Evolutionary conservation across 768 basidiomycete species (phyloP), one percentile per base, ranked within the genome.

Genomic region (Pisolithus microcarpus): DNA sequence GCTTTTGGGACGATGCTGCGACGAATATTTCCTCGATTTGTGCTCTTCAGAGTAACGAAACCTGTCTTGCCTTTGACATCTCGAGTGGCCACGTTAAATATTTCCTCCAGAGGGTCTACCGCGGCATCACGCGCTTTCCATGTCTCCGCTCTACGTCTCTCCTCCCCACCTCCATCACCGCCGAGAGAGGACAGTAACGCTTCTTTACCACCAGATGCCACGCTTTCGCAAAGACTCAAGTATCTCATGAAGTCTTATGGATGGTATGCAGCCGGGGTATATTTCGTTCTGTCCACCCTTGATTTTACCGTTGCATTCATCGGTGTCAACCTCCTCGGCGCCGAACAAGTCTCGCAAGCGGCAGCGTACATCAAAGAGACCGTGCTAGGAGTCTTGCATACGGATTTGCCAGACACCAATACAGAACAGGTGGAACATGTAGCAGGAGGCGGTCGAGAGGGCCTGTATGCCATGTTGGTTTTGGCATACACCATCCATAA

Each of bases 401-500:
- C 76, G 16, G 77, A 72, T 37, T 75, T 85, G 5, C 70, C 78
- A 43, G 86, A 89, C 58, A 82, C 85, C 3, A 85, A 83, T 4
- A 67, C 73, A 31, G 83, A 86, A 43, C 87, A 85, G 58, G 68
- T 79, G 46, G 82, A 49, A 60, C 70, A 11, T 64, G 55, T 66
- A 34, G 52, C 57, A 48, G 52, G 54, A 40, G 65, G 66, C 2
- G 78, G 84, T 1, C 77, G 82, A 7, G 87, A 89, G 64, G 83
- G 89, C 15, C 71, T 96, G 16, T 94, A 91, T 67, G 92, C 95
- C 24, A 94, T 96, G 82, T 69, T 96, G 24, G 80, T 91, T 0
- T 73, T 98, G 59, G 95, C 96, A 4, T 99, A 94, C 68, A 86
- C 88, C 18, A 81, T 99, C 48, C 96, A 99, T 79, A 99, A 99